Conservation (phyloP, 164 flowering plant species). For the Buxus sempervirens region DNA sequence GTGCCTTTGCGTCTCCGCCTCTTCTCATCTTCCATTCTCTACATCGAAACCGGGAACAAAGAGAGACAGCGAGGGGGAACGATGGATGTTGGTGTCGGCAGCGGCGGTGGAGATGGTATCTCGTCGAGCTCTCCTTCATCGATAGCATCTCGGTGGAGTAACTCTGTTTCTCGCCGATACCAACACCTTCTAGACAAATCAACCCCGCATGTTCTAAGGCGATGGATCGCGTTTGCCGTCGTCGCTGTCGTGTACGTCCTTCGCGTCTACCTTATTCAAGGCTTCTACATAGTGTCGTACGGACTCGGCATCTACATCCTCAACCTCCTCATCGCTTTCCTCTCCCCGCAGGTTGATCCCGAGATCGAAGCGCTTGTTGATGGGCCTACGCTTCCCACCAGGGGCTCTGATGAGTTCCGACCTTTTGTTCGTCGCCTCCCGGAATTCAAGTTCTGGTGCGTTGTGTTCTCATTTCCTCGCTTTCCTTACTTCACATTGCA, state of each 20-base stretch:
- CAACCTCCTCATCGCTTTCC: conserved; percentile 47
- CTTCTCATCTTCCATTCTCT: background rate
- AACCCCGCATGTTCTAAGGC: conserved; percentile 39
- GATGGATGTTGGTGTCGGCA: conserved; percentile 4
- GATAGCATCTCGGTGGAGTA: conserved; percentile 18
- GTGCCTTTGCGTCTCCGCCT: background rate
- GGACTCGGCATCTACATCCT: conserved; percentile 54
- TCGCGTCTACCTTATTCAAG: conserved; percentile 46
- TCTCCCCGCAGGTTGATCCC: conserved; percentile 60
- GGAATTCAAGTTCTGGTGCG: conserved; percentile 56
- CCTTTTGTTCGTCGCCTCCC: conserved; percentile 61
- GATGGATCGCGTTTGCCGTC: conserved; percentile 38
- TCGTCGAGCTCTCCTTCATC: background rate
- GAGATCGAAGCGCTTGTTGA: conserved; percentile 34
- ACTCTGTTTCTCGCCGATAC: conserved; percentile 30
- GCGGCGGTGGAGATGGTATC: background rate
- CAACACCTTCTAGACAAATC: conserved; percentile 54
- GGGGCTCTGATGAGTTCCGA: conserved; percentile 48
- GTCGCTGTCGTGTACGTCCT: conserved; percentile 35
- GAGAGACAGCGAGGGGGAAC: background rate
- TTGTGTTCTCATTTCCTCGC: background rate
- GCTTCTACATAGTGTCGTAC: conserved; percentile 48
- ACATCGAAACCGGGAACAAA: background rate
- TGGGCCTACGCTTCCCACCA: conserved; percentile 44
- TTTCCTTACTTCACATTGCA: no score